Conservation (phyloP, 2,329 filamentous ascomycete species). For the Fusarium brachygibbosum region DNA sequence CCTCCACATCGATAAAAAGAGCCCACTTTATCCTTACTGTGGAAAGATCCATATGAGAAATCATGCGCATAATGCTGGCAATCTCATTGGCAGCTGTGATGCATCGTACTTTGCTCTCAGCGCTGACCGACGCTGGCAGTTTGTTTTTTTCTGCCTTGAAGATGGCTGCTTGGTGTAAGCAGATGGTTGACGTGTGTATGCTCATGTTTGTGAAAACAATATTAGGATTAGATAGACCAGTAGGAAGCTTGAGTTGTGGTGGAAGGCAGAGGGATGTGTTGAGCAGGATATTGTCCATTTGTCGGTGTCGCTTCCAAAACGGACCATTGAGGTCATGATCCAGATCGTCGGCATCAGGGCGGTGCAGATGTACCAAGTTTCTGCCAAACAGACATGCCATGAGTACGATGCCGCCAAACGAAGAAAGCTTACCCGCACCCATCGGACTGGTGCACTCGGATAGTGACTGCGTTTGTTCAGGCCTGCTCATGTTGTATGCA, state of each 20-base stretch:
- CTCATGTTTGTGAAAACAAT: slow-evolving; percentile 96
- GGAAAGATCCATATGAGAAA: slow-evolving; percentile 89
- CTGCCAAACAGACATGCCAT: slow-evolving; percentile 92
- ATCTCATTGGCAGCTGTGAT: slow-evolving; percentile 95
- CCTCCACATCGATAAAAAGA: not conserved
- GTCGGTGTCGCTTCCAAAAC: slow-evolving; percentile 94
- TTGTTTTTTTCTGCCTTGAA: slow-evolving; percentile 95
- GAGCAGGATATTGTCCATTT: slow-evolving; percentile 89
- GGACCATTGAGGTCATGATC: slow-evolving; percentile 91
- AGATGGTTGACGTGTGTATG: slow-evolving; percentile 96
- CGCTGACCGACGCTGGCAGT: slow-evolving; percentile 79
- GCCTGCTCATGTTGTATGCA: slow-evolving; percentile 83
- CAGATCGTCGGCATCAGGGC: slow-evolving; percentile 82
- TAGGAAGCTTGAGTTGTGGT: slow-evolving; percentile 81
- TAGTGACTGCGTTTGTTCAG: slow-evolving; percentile 78
- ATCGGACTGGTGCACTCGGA: slow-evolving; percentile 76
- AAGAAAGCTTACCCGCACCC: slow-evolving; percentile 79
- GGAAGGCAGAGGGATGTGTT: slow-evolving; percentile 90
- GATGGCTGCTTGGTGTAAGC: slow-evolving; percentile 97
- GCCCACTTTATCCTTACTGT: slow-evolving; percentile 68
- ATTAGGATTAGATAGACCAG: slow-evolving; percentile 82
- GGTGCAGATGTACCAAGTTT: slow-evolving; percentile 91
- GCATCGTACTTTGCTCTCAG: slow-evolving; percentile 92
- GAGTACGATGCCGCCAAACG: slow-evolving; percentile 84
- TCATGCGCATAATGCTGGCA: slow-evolving; percentile 93